Evolutionary conservation across 768 basidiomycete genomes (phyloP), one percentile per base, ranked within the genome.

Genomic region (Bullera alba): DNA sequence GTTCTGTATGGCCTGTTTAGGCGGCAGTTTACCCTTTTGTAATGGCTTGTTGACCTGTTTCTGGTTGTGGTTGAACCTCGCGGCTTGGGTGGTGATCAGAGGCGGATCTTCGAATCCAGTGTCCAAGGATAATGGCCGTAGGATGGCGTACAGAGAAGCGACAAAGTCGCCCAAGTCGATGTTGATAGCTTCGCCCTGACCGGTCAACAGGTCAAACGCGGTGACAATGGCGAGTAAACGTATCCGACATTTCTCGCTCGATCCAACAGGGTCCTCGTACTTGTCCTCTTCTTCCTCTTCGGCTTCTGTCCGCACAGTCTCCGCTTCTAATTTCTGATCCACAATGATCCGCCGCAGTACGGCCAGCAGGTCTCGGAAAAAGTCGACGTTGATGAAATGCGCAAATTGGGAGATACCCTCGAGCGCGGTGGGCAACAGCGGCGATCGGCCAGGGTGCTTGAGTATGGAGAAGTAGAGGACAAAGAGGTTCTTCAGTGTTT

Each of bases 131-230:
- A 93, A 76, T 3, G 85, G 81, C 8, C 84, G 77, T 58, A 99
- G 81, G 57, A 91, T 79, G 19, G 81, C 77, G 76, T 93, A 97
- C 7, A 99, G 79, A 22, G 81, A 79, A 45, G 83, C 79, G 70
- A 88, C 79, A 68, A 97, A 96, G 63, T 91, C 93, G 63, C 76
- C 79, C 48, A 96, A 79, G 77, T 97, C 95, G 67, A 99, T 87
- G 64, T 90, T 91, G 60, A 99, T 79, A n/a, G 93, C 88, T 75
- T 99, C 95, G 73, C 93, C 95, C 82, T 99, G 95, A 23, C 95
- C 95, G 12, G 87, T 86, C 35, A 97, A 80, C 42, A 99, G 81
- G 66, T 96, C 91, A 64, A 96, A 96, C n/a, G 93, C 95, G 34
- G 95, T 95, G 51, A 87, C 83, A 63, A 97, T 88, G 63, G 88